Conservation (phyloP, 1,284 basidiomycete species). For the Tilletia horrida region DNA sequence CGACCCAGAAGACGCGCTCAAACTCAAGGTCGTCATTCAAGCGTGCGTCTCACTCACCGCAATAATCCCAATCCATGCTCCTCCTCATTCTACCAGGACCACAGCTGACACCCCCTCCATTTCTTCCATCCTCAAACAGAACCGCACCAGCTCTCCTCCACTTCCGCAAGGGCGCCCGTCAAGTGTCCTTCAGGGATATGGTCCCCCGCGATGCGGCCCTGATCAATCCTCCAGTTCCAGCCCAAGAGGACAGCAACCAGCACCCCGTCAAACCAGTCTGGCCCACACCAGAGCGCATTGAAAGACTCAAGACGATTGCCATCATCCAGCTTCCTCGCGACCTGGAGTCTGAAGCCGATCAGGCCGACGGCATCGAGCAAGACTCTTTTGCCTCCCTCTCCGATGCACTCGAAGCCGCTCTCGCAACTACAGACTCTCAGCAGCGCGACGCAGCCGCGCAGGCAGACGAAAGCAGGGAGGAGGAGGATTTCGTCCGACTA, state of each 20-base stretch:
- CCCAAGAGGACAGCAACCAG: not conserved
- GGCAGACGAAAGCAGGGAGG: slow-evolving; percentile 14
- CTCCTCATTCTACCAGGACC: no score
- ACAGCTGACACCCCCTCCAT: no score
- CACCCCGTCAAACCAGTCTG: not conserved
- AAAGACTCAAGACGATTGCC: slow-evolving; percentile 10
- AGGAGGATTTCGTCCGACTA: slow-evolving; percentile 13
- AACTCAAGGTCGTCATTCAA: slow-evolving; percentile 16
- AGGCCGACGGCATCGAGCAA: slow-evolving; percentile 5
- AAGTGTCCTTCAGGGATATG: not conserved
- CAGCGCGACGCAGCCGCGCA: not conserved
- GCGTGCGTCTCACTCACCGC: not conserved
- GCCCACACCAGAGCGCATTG: slow-evolving; percentile 4
- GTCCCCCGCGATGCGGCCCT: not conserved
- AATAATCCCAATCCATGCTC: no score
- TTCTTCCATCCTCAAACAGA: not conserved
- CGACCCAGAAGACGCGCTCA: slow-evolving; percentile 13
- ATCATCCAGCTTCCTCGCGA: slow-evolving; percentile 13
- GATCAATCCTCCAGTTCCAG: not conserved
- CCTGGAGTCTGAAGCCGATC: not conserved
- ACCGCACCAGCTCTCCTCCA: slow-evolving; percentile 8
- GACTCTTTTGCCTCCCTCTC: not conserved
- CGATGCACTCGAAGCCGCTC: slow-evolving; percentile 12
- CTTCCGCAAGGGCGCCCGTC: slow-evolving; percentile 1
- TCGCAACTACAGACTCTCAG: not conserved